Percentiles rank a stretch among this genome's conserved stretches.
phyloP scores from a whole-genome alignment of 805 yeast species.

The Metschnikowia colocasiae region DNA sequence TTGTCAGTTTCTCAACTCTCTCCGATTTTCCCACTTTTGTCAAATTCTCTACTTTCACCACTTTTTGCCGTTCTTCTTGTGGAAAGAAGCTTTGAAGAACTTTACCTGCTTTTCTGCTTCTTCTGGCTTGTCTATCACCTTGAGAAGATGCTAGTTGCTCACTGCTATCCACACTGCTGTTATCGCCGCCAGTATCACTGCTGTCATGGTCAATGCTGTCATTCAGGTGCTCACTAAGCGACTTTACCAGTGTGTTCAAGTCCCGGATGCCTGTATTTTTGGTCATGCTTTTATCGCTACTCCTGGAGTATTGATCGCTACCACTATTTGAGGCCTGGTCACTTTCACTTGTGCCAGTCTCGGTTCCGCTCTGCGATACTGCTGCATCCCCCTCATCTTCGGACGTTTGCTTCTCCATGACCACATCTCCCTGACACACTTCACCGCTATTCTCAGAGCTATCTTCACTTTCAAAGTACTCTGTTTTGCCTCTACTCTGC shows the following conservation, averaged over 20 bases:
- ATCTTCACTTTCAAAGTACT: background rate
- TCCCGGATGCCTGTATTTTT: background rate
- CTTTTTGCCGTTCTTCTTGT: background rate
- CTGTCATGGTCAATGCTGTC: background rate
- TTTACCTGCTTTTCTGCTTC: background rate
- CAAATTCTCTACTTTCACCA: background rate
- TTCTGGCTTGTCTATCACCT: background rate
- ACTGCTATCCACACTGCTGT: background rate
- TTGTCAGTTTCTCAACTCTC: background rate
- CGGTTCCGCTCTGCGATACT: background rate
- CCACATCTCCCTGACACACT: background rate
- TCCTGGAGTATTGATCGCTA: background rate
- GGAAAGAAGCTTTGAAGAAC: conserved; percentile 3
- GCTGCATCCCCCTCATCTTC: background rate
- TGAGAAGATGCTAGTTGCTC: background rate
- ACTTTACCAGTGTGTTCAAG: background rate
- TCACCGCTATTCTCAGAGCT: background rate
- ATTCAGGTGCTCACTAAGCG: background rate
- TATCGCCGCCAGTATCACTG: background rate
- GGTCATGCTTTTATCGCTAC: background rate
- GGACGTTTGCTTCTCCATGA: background rate
- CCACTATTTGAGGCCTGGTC: background rate
- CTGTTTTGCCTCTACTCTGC: background rate
- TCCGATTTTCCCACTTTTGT: background rate
- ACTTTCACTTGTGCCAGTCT: background rate